phyloP scores from a whole-genome alignment of 2,329 filamentous ascomycete genomes.

The Cercospora beticola region DNA sequence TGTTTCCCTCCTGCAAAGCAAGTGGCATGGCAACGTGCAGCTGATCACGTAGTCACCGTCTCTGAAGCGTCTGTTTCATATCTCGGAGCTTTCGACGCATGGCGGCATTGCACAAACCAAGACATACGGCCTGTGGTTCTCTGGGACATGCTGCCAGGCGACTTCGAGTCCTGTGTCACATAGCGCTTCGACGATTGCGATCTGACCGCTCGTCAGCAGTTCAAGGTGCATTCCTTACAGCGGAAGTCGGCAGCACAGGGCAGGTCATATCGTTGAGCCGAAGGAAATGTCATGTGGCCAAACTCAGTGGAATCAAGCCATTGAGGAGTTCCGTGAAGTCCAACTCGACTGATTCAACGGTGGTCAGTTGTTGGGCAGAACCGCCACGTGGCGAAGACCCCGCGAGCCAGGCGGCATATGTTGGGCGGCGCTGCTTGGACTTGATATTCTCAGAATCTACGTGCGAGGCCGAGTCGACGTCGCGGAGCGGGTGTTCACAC shows the following conservation, averaged over 20 bases:
- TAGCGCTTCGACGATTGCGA: not conserved
- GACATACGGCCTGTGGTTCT: not conserved
- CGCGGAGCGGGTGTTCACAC: not conserved
- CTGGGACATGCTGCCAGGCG: not conserved
- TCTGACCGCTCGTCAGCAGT: not conserved
- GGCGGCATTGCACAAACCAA: not conserved
- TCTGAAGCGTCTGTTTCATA: not conserved
- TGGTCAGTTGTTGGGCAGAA: not conserved
- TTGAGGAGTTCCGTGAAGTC: not conserved
- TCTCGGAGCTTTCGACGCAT: not conserved
- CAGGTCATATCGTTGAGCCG: not conserved
- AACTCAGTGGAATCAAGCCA: not conserved
- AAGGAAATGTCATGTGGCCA: not conserved
- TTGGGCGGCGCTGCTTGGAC: not conserved
- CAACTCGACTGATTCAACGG: not conserved
- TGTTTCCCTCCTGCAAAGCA: not conserved
- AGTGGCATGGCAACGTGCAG: not conserved
- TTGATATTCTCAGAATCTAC: not conserved
- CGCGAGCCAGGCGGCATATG: not conserved
- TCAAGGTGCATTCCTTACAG: not conserved
- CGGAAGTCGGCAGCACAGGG: not conserved
- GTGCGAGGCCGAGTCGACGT: not conserved
- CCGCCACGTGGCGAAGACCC: not conserved
- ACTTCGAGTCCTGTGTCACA: not conserved
- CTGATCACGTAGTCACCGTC: not conserved